These are phyloP conservation scores for Posidonia oceanica DNA, from an alignment of 116 monocot species.

Conservation along the genomic window DNA sequence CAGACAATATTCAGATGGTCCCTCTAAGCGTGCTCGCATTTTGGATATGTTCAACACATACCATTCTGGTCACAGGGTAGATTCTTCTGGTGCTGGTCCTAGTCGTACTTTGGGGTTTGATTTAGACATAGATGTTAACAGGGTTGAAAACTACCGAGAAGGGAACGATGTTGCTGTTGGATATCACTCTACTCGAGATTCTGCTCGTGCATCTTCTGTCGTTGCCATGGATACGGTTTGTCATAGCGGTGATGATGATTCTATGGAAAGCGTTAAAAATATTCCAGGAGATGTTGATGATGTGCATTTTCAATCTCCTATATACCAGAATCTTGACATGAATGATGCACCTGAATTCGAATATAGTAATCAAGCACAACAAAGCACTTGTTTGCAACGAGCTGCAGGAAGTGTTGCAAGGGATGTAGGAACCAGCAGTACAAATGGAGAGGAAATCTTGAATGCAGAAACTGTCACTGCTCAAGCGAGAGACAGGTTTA, in stretches of 20 bases:
- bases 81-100: slow-evolving; percentile 87
- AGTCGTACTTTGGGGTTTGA: slow-evolving; percentile 64
- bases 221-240: slow-evolving; percentile 83
- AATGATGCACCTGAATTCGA: slow-evolving; percentile 58
- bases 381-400: slow-evolving; percentile 54
- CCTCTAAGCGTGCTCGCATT: slow-evolving; percentile 50
- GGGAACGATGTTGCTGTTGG: slow-evolving; percentile 38
- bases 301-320: slow-evolving; percentile 43
- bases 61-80: slow-evolving; percentile 28
- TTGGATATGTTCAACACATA: slow-evolving; percentile 54
- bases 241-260: slow-evolving; percentile 51
- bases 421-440: slow-evolving; percentile 81
- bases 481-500: slow-evolving; percentile 67
- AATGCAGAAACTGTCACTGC: slow-evolving; percentile 75
- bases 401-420: slow-evolving; percentile 64
- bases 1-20: slow-evolving; percentile 56
- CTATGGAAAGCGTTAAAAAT: slow-evolving; percentile 99
- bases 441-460: slow-evolving; percentile 73
- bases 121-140: slow-evolving; percentile 49
- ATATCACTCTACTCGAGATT: slow-evolving; percentile 43
- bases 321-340: slow-evolving; percentile 39
- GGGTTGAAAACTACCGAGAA: slow-evolving; percentile 40
- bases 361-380: slow-evolving; percentile 79
- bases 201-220: slow-evolving; percentile 83
- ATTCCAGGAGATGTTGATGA: slow-evolving; percentile 64